Conservation (phyloP, 768 basidiomycete genomes). For the Tubosaeta sp. region DNA sequence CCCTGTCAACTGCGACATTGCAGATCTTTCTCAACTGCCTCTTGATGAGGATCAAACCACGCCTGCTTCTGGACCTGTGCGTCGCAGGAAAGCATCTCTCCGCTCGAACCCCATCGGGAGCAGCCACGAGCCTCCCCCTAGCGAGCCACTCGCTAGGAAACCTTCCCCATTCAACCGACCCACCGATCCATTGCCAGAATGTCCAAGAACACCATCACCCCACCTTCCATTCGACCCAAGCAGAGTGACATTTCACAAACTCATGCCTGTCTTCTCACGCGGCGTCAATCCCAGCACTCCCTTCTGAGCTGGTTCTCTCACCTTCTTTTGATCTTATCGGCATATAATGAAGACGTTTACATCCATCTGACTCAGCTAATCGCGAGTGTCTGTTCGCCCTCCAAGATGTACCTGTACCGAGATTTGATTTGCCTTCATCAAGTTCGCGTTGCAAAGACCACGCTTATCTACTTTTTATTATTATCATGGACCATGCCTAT, state of each 20-base stretch:
- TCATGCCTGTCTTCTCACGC: slow-evolving; percentile 55
- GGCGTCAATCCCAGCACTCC: slow-evolving; percentile 14
- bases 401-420: slow-evolving; percentile 28
- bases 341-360: slow-evolving; percentile 28
- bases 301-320: slow-evolving; percentile 6
- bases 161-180: slow-evolving; percentile 29
- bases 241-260: slow-evolving; percentile 50
- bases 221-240: slow-evolving; percentile 42
- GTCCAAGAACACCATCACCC: slow-evolving; percentile 34
- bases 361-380: slow-evolving; percentile 30
- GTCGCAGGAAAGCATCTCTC: slow-evolving; percentile 51
- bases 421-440: slow-evolving; percentile 18
- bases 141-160: slow-evolving; percentile 15
- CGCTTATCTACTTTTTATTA: slow-evolving; percentile 12
- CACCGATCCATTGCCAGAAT: slow-evolving; percentile 13
- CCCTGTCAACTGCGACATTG: slow-evolving; percentile 51
- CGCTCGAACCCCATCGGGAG: slow-evolving; percentile 45
- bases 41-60: slow-evolving; percentile 23
- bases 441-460: slow-evolving; percentile 15
- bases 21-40: slow-evolving; percentile 62
- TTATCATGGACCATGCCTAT: slow-evolving; percentile 29
- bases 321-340: slow-evolving; percentile 23
- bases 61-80: slow-evolving; percentile 49
- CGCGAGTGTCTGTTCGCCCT: slow-evolving; percentile 13
- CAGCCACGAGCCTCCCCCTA: slow-evolving; percentile 14